Evolutionary conservation across 352 stramenopile genomes (phyloP).

Genomic region (Phytopythium chamaehyphon): DNA sequence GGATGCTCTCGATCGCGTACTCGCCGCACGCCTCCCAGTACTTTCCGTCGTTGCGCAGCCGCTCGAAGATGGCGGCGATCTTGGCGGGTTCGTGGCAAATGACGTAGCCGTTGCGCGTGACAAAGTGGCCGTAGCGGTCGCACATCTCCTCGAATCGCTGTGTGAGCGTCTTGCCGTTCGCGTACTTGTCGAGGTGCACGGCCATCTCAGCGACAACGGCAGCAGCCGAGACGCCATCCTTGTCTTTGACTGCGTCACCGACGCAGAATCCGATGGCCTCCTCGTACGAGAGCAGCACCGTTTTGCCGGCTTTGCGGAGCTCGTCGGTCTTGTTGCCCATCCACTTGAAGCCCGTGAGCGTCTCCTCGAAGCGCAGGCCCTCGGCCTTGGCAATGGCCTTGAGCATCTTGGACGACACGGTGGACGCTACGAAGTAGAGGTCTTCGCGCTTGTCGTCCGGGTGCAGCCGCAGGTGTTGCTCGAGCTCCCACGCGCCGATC

Average conservation of each 20-base stretch:
- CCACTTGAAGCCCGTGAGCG: conserved; percentile 99
- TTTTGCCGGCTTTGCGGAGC: conserved; percentile 83
- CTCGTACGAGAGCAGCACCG: conserved; percentile 96
- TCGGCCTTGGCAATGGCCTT: conserved; percentile 87
- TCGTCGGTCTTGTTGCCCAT: conserved; percentile 92
- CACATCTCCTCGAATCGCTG: conserved; percentile 88
- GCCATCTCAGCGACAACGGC: conserved; percentile 91
- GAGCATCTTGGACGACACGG: conserved; percentile 97
- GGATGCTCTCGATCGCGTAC: conserved; percentile 74
- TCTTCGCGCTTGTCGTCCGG: conserved; percentile 52
- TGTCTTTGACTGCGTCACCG: conserved; percentile 96
- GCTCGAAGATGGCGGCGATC: conserved; percentile 88
- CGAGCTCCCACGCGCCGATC: conserved; percentile 91
- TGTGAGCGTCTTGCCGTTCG: conserved; percentile 49
- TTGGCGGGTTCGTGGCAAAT: conserved; percentile 90
- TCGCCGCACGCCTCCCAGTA: conserved; percentile 84
- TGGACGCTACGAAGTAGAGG: conserved; percentile 92
- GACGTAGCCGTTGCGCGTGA: conserved; percentile 97
- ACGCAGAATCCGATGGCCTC: conserved; percentile 99
- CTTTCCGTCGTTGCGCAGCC: conserved; percentile 88
- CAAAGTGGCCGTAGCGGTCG: conserved; percentile 95
- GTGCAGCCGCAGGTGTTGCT: conserved; percentile 56
- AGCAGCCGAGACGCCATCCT: conserved; percentile 95
- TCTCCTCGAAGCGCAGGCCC: conserved; percentile 96
- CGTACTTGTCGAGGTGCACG: conserved; percentile 50